These are phyloP conservation scores for Leptographium wingfieldii DNA, from an alignment of 2,329 filamentous ascomycete genomes.

Conservation along the genomic window DNA sequence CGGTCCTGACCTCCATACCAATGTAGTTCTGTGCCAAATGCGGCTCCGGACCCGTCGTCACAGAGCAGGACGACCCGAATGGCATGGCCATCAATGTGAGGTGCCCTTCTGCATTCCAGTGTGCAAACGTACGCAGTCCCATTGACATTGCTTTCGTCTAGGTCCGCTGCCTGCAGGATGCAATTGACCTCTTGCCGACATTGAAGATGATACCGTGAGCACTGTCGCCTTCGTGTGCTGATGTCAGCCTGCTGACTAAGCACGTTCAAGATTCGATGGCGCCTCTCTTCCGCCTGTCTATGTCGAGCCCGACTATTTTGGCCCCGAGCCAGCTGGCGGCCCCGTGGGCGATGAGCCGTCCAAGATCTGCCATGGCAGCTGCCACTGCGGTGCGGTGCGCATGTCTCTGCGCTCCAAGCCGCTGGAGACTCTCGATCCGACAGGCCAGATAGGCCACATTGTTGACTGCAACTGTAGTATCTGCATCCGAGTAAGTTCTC, in stretches of 20 bases:
- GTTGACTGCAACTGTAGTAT: slow-evolving; percentile 39
- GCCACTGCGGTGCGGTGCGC: slow-evolving; percentile 38
- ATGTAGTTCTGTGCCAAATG: slow-evolving; percentile 39
- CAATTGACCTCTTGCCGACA: slow-evolving; percentile 24
- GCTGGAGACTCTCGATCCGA: slow-evolving; percentile 19
- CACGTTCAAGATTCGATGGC: slow-evolving; percentile 25
- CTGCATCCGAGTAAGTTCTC: slow-evolving; percentile 25
- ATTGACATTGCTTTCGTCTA: slow-evolving; percentile 10
- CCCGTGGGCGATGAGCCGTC: slow-evolving; percentile 20
- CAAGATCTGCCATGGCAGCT: slow-evolving; percentile 34
- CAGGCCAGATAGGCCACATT: slow-evolving; percentile 12
- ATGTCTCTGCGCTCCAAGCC: slow-evolving; percentile 28
- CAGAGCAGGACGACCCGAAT: slow-evolving; percentile 14
- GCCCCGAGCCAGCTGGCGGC: slow-evolving; percentile 25
- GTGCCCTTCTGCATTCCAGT: background rate
- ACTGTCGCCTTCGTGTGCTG: no score
- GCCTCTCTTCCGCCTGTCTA: slow-evolving; percentile 20
- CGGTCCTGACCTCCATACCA: background rate
- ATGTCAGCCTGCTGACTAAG: background rate
- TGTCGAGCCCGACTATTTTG: slow-evolving; percentile 24
- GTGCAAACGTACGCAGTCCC: background rate
- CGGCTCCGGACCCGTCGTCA: slow-evolving; percentile 27
- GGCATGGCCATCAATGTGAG: slow-evolving; percentile 25
- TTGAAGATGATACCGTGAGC: slow-evolving; percentile 22
- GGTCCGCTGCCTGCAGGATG: slow-evolving; percentile 29